A percentile compares a stretch with the other conserved stretches of the same genome.
These are phyloP conservation scores for Parathielavia appendiculata DNA, from an alignment of 495 filamentous ascomycete genomes.

Conservation along the genomic window DNA sequence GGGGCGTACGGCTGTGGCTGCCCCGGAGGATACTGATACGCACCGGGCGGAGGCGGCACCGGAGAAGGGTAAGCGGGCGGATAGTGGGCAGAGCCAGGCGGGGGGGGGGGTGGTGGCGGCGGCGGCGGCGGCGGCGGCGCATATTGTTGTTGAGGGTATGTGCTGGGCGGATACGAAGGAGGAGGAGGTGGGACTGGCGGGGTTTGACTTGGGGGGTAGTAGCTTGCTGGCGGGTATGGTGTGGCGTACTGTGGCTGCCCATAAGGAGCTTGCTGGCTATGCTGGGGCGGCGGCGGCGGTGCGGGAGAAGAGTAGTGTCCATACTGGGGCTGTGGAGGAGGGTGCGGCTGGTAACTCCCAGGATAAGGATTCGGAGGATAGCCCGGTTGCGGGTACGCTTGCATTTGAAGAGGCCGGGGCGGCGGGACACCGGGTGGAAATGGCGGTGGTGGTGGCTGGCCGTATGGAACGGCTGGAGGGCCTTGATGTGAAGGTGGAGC, in stretches of 20 bases:
- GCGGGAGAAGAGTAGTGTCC: constrained; percentile 17
- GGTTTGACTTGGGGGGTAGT: constrained; percentile 25
- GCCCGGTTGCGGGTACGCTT: constrained; percentile 18
- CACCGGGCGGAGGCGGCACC: constrained; percentile 23
- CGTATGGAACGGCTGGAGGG: constrained; percentile 15
- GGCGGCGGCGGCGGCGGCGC: constrained; percentile 24
- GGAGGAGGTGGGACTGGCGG: constrained; percentile 17
- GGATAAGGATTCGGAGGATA: constrained; percentile 25
- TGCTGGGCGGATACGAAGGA: constrained; percentile 16
- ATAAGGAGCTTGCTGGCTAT: constrained; percentile 26
- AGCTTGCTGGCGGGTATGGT: constrained; percentile 25
- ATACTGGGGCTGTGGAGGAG: constrained; percentile 23
- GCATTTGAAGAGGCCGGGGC: constrained; percentile 20
- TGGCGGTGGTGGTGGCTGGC: constrained; percentile 27
- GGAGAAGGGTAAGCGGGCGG: constrained; percentile 23
- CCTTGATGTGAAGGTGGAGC: constrained; percentile 21
- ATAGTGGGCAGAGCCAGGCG: constrained; percentile 24
- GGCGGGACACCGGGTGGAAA: constrained; percentile 26
- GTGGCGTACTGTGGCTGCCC: constrained; percentile 27
- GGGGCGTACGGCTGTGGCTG: constrained; percentile 17
- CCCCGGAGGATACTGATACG: constrained; percentile 27
- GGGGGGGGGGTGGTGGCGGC: constrained; percentile 7
- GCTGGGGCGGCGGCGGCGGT: constrained; percentile 25
- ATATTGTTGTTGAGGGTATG: constrained; percentile 27
- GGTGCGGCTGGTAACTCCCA: constrained; percentile 13